Evolutionary conservation across 2,329 filamentous ascomycete genomes (phyloP).

Genomic region (Xylariomycetidae sp.): DNA sequence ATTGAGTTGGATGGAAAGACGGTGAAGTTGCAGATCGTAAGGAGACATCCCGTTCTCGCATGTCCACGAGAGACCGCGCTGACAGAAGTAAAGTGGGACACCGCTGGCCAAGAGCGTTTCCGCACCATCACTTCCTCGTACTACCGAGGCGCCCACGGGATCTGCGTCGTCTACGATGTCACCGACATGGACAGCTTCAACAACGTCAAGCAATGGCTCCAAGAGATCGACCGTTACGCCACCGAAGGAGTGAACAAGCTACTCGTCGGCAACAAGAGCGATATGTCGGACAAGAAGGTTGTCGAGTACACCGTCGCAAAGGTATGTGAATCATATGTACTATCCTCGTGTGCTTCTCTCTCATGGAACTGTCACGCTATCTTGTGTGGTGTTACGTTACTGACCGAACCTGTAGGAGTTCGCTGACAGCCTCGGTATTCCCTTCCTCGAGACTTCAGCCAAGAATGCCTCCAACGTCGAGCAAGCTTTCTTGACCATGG

Average conservation of each 20-base stretch:
- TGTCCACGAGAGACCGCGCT: conserved; percentile 16
- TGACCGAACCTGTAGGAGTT: conserved; percentile 66
- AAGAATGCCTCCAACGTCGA: conserved; percentile 99
- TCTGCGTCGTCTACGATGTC: conserved; percentile 99
- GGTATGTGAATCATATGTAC: conserved; percentile 51
- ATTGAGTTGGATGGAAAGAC: conserved; percentile 99
- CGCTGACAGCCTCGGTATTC: conserved; percentile 95
- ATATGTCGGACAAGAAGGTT: conserved; percentile 99
- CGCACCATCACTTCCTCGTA: conserved; percentile 99
- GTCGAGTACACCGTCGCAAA: conserved; percentile 99
- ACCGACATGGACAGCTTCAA: conserved; percentile 99
- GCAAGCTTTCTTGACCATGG: conserved; percentile 99
- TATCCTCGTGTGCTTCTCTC: too few species aligned
- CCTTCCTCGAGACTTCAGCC: conserved; percentile 98
- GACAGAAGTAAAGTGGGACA: conserved; percentile 76
- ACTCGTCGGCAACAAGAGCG: conserved; percentile 98
- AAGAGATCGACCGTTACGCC: conserved; percentile 98
- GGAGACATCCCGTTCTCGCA: conserved; percentile 24
- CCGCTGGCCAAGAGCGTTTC: conserved; percentile 98
- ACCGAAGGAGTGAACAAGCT: conserved; percentile 99
- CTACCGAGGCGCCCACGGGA: conserved; percentile 96
- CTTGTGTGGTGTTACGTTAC: too few species aligned
- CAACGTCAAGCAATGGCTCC: conserved; percentile 99
- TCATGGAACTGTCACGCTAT: too few species aligned
- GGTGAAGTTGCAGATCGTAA: conserved; percentile 97